Evolutionary conservation across 768 basidiomycete species (phyloP).

Genomic region (Lentinula raphanica): DNA sequence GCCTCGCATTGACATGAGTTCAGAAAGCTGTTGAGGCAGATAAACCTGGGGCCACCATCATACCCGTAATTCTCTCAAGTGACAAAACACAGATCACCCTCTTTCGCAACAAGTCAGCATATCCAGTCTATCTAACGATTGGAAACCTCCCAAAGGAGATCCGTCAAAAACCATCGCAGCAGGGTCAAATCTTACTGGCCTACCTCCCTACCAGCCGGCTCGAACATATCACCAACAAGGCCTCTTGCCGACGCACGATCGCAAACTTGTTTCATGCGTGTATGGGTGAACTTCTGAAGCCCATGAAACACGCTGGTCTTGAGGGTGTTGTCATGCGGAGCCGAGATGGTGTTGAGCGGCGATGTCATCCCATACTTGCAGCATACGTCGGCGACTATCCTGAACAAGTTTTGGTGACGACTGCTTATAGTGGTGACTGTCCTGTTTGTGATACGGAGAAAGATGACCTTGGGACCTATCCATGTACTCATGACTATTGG

Average conservation of each 20-base stretch:
- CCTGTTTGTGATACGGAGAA: slow-evolving; percentile 3
- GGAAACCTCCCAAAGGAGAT: slow-evolving; percentile 25
- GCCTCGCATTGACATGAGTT: neutral
- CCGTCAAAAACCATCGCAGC: slow-evolving; percentile 10
- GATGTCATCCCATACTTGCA: too few relatives aligned
- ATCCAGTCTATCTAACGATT: slow-evolving; percentile 29
- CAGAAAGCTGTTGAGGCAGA: neutral
- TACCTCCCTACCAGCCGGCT: slow-evolving; percentile 25
- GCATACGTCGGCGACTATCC: slow-evolving; percentile 10
- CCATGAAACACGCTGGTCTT: slow-evolving; percentile 13
- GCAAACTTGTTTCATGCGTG: slow-evolving; percentile 27
- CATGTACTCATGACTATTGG: neutral
- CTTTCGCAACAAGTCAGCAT: slow-evolving; percentile 24
- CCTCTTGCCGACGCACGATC: slow-evolving; percentile 8
- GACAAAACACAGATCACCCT: too few relatives aligned
- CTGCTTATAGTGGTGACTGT: slow-evolving; percentile 11
- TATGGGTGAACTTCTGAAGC: slow-evolving; percentile 14
- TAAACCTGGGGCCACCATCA: slow-evolving; percentile 13
- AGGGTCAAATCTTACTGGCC: slow-evolving; percentile 22
- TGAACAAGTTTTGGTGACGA: slow-evolving; percentile 14
- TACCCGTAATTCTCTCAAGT: slow-evolving; percentile 26
- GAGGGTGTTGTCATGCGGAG: slow-evolving; percentile 11
- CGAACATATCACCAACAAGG: slow-evolving; percentile 3
- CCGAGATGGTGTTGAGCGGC: slow-evolving; percentile 24
- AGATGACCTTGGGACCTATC: neutral